Evolutionary conservation across 2,329 filamentous ascomycete species (phyloP).

Genomic region (Didymosphaeria variabile): DNA sequence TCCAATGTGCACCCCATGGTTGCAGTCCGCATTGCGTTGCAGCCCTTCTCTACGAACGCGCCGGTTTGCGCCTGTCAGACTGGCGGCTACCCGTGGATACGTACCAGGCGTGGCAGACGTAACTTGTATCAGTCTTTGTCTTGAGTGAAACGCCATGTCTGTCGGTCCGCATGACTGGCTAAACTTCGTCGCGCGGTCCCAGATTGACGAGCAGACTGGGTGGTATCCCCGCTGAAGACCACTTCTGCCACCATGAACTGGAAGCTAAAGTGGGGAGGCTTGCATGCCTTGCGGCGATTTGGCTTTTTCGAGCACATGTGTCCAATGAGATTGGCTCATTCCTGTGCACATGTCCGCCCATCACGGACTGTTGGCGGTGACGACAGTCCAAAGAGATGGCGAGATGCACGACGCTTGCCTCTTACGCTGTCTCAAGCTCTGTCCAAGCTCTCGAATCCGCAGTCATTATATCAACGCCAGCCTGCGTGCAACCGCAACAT

Average conservation of each 20-base stretch:
- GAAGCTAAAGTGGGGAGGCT: slow-evolving; percentile 11
- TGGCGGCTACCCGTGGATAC: slow-evolving; percentile 1
- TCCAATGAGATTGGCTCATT: slow-evolving; percentile 4
- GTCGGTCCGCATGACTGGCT: slow-evolving; percentile 9
- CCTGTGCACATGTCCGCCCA: not conserved
- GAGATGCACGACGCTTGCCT: slow-evolving; percentile 20
- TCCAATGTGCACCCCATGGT: not conserved
- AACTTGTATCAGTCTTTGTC: slow-evolving; percentile 4
- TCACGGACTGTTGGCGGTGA: slow-evolving; percentile 14
- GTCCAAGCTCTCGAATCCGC: slow-evolving; percentile 15
- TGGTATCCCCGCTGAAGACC: not conserved
- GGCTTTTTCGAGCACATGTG: not conserved
- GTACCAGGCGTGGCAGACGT: slow-evolving; percentile 2
- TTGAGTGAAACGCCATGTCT: slow-evolving; percentile 8
- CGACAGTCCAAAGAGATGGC: slow-evolving; percentile 17
- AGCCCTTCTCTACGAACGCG: not conserved
- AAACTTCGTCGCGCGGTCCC: slow-evolving; percentile 3
- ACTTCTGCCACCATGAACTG: slow-evolving; percentile 1
- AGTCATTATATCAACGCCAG: slow-evolving; percentile 22
- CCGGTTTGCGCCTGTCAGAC: not conserved
- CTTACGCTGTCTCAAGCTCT: slow-evolving; percentile 24
- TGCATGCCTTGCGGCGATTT: slow-evolving; percentile 2
- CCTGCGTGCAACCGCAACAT: slow-evolving; percentile 1
- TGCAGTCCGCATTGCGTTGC: not conserved
- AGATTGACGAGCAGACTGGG: slow-evolving; percentile 5